phyloP scores from a whole-genome alignment of 495 filamentous ascomycete genomes.

The Aspergillus olivimuriae region DNA sequence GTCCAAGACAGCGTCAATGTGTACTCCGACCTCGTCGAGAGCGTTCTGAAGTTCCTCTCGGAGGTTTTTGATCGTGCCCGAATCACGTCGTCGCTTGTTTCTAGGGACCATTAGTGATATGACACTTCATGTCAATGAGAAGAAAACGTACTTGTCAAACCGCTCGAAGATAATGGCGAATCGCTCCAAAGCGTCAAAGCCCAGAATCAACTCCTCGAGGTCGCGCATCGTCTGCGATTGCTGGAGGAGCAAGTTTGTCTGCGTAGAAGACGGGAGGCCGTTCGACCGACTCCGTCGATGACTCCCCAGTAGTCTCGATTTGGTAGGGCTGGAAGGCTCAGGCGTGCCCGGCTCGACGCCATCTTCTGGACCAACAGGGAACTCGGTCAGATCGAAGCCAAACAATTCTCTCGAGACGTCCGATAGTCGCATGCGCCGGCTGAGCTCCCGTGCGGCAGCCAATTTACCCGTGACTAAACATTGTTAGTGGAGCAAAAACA shows the following conservation, averaged over 20 bases:
- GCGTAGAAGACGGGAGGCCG: slow-evolving; percentile 3
- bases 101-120: slow-evolving; percentile 12
- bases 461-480: slow-evolving; percentile 39
- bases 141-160: slow-evolving; percentile 33
- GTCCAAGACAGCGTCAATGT: slow-evolving; percentile 33
- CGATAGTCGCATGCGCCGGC: slow-evolving; percentile 36
- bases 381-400: slow-evolving; percentile 34
- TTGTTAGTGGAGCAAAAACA: slow-evolving; percentile 5
- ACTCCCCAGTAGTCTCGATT: slow-evolving; percentile 19
- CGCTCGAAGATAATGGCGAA: slow-evolving; percentile 46
- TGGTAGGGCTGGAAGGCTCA: slow-evolving; percentile 28
- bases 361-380: slow-evolving; percentile 19
- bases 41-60: slow-evolving; percentile 25
- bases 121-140: neutral
- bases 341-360: slow-evolving; percentile 15
- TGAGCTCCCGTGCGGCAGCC: slow-evolving; percentile 59
- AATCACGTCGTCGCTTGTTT: slow-evolving; percentile 27
- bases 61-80: slow-evolving; percentile 29
- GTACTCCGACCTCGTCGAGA: slow-evolving; percentile 25
- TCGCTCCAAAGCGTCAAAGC: slow-evolving; percentile 59
- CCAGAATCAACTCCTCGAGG: slow-evolving; percentile 61
- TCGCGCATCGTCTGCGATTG: slow-evolving; percentile 63
- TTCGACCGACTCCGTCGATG: slow-evolving; percentile 18
- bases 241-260: slow-evolving; percentile 32
- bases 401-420: slow-evolving; percentile 38